Evolutionary conservation across 2,329 filamentous ascomycete species (phyloP), one percentile per base, ranked within the genome.

Genomic region (Talaromyces marneffei): DNA sequence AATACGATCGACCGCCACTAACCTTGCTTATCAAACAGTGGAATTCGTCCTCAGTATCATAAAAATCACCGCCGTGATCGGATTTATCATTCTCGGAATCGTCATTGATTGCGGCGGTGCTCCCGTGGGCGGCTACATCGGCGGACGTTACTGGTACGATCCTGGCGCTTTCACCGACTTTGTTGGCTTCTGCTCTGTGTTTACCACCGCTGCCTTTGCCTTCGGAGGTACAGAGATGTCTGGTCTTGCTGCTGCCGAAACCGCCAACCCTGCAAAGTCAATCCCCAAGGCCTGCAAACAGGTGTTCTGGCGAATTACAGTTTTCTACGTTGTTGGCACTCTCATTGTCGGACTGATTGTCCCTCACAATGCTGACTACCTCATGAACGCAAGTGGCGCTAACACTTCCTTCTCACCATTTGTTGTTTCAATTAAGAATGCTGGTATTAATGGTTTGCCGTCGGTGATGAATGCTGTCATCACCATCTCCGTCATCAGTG

Each of bases 81-180:
- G 85, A 4, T 88, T 88, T 71, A 88, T 88, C 70, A 84, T 96
- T 56, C 84, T 96, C 3, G 92, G 90, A 8, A 86, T 95, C 60
- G 85, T 95, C 60, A 75, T 80, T 59, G 75, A 78, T 61, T 74
- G 72, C 42, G 77, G 77, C 42, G 78, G 77, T 57, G 74, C 74
- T 3, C 75, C 76, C 18, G 77, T 66, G 4, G 68, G 70, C 14
- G 76, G 74, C 80, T 89, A 70, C 46, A 65, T 69, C 14, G 68
- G 68, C 39, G 62, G 63, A 9, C 61, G 60, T 8, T 69, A 69
- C 53, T 72, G 72, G 68, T 62, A 68, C 27, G 58, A 74, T 46
- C 69, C 70, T 20, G 80, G 79, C 23, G 78, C 79, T 3, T 80
- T 81, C 68, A 71, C 72, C 27, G 78, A 77, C 25, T 80, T 81